Conservation (phyloP, 345 rosid genomes). For the Ceriops tagal region DNA sequence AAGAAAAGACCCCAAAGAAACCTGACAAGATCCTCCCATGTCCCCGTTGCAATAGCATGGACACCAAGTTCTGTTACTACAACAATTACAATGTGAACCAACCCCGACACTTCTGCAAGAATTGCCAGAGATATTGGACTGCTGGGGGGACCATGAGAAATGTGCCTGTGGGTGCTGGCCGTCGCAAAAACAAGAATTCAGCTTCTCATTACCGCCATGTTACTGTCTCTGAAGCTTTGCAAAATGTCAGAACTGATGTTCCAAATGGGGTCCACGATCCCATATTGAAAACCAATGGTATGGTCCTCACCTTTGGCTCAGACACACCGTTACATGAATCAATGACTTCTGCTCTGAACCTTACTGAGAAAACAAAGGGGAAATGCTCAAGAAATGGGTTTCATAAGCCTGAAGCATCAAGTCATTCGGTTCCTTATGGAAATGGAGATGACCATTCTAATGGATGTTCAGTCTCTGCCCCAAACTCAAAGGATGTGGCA, state of each 20-base stretch:
- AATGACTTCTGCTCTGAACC: slow-evolving; percentile 71
- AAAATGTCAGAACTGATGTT: slow-evolving; percentile 40
- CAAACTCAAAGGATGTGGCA: slow-evolving; percentile 30
- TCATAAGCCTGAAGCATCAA: slow-evolving; percentile 47
- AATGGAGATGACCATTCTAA: slow-evolving; percentile 23
- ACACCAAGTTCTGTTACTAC: slow-evolving; percentile 35
- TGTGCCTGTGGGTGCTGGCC: slow-evolving; percentile 39
- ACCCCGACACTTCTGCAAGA: slow-evolving; percentile 37
- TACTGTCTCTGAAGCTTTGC: slow-evolving; percentile 59
- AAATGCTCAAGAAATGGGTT: slow-evolving; percentile 43
- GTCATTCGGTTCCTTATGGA: slow-evolving; percentile 34
- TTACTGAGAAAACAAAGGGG: slow-evolving; percentile 58
- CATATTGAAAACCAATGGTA: slow-evolving; percentile 46
- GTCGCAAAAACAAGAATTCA: slow-evolving; percentile 31
- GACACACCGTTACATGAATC: slow-evolving; percentile 80
- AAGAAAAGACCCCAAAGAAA: slow-evolving; percentile 27
- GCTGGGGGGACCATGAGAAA: slow-evolving; percentile 39
- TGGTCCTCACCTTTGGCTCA: slow-evolving; percentile 72
- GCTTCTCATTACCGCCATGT: slow-evolving; percentile 57
- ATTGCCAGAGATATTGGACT: slow-evolving; percentile 38
- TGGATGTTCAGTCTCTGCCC: slow-evolving; percentile 25
- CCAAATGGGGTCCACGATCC: slow-evolving; percentile 58
- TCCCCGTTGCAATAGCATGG: slow-evolving; percentile 39
- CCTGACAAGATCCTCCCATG: slow-evolving; percentile 37
- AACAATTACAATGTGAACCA: slow-evolving; percentile 38